phyloP scores from a whole-genome alignment of 2,329 filamentous ascomycete genomes.

The Aspergillus glaucus region DNA sequence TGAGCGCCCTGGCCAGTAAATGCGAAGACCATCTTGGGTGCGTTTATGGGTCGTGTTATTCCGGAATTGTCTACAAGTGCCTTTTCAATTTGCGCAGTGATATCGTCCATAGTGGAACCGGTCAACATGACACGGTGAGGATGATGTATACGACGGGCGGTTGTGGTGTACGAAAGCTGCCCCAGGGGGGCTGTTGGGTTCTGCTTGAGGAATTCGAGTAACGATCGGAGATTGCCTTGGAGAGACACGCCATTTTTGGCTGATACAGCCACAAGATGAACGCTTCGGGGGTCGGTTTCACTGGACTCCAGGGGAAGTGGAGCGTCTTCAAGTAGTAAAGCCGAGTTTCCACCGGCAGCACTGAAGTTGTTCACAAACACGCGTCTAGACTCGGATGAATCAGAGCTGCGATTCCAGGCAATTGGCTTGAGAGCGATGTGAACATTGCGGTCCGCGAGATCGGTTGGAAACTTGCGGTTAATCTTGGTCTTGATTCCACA shows the following conservation, averaged over 20 bases:
- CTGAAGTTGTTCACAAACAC: slow-evolving; percentile 59
- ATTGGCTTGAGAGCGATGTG: slow-evolving; percentile 41
- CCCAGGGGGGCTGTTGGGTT: slow-evolving; percentile 43
- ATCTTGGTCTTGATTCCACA: slow-evolving; percentile 55
- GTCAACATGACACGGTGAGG: slow-evolving; percentile 28
- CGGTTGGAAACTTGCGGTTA: slow-evolving; percentile 29
- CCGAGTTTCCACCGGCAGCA: slow-evolving; percentile 64
- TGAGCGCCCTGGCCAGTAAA: slow-evolving; percentile 38
- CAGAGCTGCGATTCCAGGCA: slow-evolving; percentile 23
- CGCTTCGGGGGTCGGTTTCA: slow-evolving; percentile 52
- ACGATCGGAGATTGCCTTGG: slow-evolving; percentile 47
- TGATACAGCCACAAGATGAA: slow-evolving; percentile 52
- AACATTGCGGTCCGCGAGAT: slow-evolving; percentile 27
- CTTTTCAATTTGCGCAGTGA: slow-evolving; percentile 20
- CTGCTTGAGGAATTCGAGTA: slow-evolving; percentile 49
- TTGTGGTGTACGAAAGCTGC: slow-evolving; percentile 59
- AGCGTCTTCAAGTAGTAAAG: slow-evolving; percentile 56
- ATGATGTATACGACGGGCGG: slow-evolving; percentile 46
- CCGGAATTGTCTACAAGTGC: slow-evolving; percentile 17
- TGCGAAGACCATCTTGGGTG: slow-evolving; percentile 26
- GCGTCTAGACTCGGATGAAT: slow-evolving; percentile 24
- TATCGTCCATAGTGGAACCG: slow-evolving; percentile 21
- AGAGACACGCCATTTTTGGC: slow-evolving; percentile 46
- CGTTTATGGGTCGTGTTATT: slow-evolving; percentile 21
- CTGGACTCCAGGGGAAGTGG: slow-evolving; percentile 28